Conservation (phyloP, 352 stramenopile genomes). For the Pelagophyceae sp. region DNA sequence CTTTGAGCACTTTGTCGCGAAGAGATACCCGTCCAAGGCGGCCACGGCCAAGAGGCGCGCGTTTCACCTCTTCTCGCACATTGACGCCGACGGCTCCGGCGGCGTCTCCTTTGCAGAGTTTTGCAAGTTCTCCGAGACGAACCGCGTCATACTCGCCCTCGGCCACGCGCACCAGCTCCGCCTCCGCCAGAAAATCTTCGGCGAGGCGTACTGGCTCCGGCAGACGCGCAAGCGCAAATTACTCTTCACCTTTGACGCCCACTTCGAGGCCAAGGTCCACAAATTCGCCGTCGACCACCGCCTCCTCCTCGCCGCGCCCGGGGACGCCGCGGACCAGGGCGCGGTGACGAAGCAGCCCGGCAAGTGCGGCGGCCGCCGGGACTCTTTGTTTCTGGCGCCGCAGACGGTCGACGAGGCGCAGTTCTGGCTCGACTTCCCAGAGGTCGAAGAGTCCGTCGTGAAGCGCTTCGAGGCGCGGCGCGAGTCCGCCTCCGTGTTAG, state of each 20-base stretch:
- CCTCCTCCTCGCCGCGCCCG: too few relatives aligned
- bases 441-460: slow-evolving; percentile 1
- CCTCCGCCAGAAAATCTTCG: not conserved
- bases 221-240: not conserved
- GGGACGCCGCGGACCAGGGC: not conserved
- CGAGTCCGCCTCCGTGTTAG: too few relatives aligned
- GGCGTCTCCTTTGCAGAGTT: not conserved
- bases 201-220: not conserved
- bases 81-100: not conserved
- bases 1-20: not conserved
- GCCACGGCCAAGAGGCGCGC: not conserved
- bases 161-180: not conserved
- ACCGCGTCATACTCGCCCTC: not conserved
- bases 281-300: too few relatives aligned
- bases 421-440: not conserved
- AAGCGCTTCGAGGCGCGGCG: too few relatives aligned
- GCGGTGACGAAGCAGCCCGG: not conserved
- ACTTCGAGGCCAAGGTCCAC: not conserved
- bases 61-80: not conserved
- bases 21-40: not conserved
- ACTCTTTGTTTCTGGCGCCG: too few relatives aligned
- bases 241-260: not conserved
- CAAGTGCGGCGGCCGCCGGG: too few relatives aligned
- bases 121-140: not conserved
- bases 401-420: too few relatives aligned